phyloP scores from a whole-genome alignment of 2,329 filamentous ascomycete genomes.

The Pleoardoris graminearum region DNA sequence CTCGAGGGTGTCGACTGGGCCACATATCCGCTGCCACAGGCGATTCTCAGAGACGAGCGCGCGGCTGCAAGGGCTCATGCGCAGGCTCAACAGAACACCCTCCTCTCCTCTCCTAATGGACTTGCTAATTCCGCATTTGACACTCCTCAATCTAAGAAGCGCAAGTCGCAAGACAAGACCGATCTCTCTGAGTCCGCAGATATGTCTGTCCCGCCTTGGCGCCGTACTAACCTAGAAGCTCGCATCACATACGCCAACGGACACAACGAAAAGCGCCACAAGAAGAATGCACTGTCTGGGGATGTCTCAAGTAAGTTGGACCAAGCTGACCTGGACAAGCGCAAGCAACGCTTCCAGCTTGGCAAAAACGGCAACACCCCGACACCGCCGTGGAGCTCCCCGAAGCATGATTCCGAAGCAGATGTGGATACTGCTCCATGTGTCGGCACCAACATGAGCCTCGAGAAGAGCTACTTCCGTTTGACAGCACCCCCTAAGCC shows the following conservation, averaged over 20 bases:
- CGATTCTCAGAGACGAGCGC: slow-evolving; percentile 72
- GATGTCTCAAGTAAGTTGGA: slow-evolving; percentile 83
- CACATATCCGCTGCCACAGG: slow-evolving; percentile 78
- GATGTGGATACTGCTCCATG: slow-evolving; percentile 66
- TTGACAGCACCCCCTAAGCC: slow-evolving; percentile 88
- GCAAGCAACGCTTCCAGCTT: slow-evolving; percentile 81
- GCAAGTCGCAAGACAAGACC: slow-evolving; percentile 72
- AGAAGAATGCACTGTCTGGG: slow-evolving; percentile 51
- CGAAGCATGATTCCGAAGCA: slow-evolving; percentile 53
- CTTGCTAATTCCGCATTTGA: slow-evolving; percentile 37
- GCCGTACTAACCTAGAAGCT: slow-evolving; percentile 72
- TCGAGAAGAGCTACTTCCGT: slow-evolving; percentile 95
- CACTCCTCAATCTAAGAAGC: slow-evolving; percentile 70
- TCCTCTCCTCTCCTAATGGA: slow-evolving; percentile 36
- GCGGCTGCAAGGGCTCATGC: slow-evolving; percentile 31
- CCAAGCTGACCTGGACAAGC: slow-evolving; percentile 82
- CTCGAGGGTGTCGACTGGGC: slow-evolving; percentile 82
- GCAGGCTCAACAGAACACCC: slow-evolving; percentile 6
- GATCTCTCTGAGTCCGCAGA: slow-evolving; percentile 54
- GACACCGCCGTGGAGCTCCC: slow-evolving; percentile 55
- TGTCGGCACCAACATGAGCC: slow-evolving; percentile 76
- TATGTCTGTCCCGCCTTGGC: slow-evolving; percentile 67
- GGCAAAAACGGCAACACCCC: slow-evolving; percentile 56
- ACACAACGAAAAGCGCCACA: slow-evolving; percentile 52
- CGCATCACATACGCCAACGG: slow-evolving; percentile 68